Evolutionary conservation across 2,329 filamentous ascomycete genomes (phyloP), one percentile per base, ranked within the genome.

Genomic region (Pestalotiopsis sp.): DNA sequence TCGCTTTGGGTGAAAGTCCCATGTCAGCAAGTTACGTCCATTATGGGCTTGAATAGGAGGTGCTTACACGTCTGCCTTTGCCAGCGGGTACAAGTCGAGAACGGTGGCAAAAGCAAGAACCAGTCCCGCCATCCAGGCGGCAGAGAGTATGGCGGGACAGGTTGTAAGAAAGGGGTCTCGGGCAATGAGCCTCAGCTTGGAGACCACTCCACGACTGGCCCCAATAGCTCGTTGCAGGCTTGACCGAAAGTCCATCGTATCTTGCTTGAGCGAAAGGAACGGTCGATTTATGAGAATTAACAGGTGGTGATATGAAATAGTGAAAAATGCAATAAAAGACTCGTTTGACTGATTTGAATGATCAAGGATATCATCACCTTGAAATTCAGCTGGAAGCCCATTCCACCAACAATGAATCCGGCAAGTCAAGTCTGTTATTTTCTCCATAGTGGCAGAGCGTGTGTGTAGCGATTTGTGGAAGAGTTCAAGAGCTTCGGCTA

Each of bases 401-500:
- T 70, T 70, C 69, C 69, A 70, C 69, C 69, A 70, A 13, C 52
- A 60, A 23, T 67, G 57, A 31, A 68, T 61, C 41, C 39, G 67
- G 36, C 38, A 68, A 45, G 67, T 66, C n/a, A 70, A n/a, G n/a
- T 62, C 67, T 31, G 45, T 59, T 9, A 70, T 61, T 55, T 67
- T 69, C 14, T 66, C 64, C 13, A 64, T 59, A 17, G 69, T 69
- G 27, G 68, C 45, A 6, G 57, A 55, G 23, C 67, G 66, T 27
- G 65, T 25, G 31, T 64, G 68, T 13, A 69, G 38, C 9, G 66
- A 69, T 41, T 69, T 65, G n/a, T 69, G 68, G 23, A 69, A 59
- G 13, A 69, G 62, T 14, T 69, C 66, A 20, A 69, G 57, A 20
- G 59, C 58, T 58, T 69, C 68, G 11, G 66, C 68, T 14, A 60